A percentile compares a stretch with the other conserved stretches of the same genome.
Conservation (phyloP, 73 alveolate genomes). For the Symbiodinium pilosum region DNA sequence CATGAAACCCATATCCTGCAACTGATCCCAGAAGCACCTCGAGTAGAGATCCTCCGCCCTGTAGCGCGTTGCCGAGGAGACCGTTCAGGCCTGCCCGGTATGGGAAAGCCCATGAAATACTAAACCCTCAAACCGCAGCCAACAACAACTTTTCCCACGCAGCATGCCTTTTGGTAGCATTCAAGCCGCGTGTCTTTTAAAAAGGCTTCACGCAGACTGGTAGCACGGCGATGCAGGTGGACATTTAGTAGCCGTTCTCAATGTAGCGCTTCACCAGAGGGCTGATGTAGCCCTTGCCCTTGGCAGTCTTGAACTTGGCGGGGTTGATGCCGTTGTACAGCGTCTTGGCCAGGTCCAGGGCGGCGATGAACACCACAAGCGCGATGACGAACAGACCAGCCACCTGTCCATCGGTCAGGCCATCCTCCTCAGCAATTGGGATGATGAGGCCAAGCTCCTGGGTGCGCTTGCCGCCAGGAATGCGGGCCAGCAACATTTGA, state of each 20-base stretch:
- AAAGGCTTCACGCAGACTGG: slow-evolving; percentile 19
- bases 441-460: slow-evolving; percentile 26
- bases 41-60: slow-evolving; percentile 33
- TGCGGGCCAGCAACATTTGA: slow-evolving; percentile 3
- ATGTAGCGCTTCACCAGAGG: slow-evolving; percentile 3
- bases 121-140: too few species aligned
- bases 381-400: slow-evolving; percentile 8
- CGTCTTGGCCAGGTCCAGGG: slow-evolving; percentile 15
- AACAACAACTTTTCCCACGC: too few species aligned
- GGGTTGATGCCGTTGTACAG: slow-evolving; percentile 28
- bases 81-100: slow-evolving; percentile 30
- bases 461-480: slow-evolving; percentile 24
- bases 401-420: slow-evolving; percentile 27
- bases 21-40: slow-evolving; percentile 30
- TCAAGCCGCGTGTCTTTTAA: background rate
- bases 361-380: background rate
- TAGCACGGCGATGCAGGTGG: background rate
- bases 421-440: slow-evolving; percentile 14
- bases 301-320: slow-evolving; percentile 18
- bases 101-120: background rate
- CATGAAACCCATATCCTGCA: too few species aligned
- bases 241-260: slow-evolving; percentile 11
- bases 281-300: slow-evolving; percentile 41
- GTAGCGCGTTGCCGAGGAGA: slow-evolving; percentile 65
- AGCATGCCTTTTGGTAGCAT: background rate